phyloP scores from a whole-genome alignment of 331 rosid species.

The Pyracantha coccinea region DNA sequence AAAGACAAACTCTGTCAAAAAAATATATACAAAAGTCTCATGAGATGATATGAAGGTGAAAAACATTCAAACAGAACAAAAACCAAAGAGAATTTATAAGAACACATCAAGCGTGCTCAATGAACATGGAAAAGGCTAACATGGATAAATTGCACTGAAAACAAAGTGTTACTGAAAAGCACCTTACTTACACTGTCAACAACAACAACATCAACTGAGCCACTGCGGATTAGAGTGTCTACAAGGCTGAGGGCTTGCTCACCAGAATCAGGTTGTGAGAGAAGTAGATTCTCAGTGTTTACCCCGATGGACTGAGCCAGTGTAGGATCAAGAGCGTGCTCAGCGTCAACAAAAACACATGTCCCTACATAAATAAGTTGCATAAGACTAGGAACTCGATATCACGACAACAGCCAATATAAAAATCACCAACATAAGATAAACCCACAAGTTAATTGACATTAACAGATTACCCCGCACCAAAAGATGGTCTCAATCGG shows the following conservation, averaged over 20 bases:
- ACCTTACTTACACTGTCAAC: slow-evolving; percentile 81
- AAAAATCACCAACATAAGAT: background rate
- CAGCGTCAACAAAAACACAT: slow-evolving; percentile 87
- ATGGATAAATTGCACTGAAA: slow-evolving; percentile 1
- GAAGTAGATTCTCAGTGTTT: slow-evolving; percentile 58
- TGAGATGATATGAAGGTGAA: background rate
- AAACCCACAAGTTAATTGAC: background rate
- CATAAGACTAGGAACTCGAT: slow-evolving; percentile 8
- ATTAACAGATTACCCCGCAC: background rate
- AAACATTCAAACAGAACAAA: background rate
- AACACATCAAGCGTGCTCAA: background rate
- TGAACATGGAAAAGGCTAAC: background rate
- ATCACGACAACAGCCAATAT: background rate
- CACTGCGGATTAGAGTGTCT: slow-evolving; percentile 78
- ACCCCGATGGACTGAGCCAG: slow-evolving; percentile 85
- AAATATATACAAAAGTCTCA: background rate
- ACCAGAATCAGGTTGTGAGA: slow-evolving; percentile 88
- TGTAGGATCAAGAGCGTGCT: slow-evolving; percentile 83
- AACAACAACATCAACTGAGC: slow-evolving; percentile 92
- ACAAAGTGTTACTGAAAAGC: background rate
- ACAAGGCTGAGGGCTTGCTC: slow-evolving; percentile 88
- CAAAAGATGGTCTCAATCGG: background rate
- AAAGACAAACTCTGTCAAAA: background rate
- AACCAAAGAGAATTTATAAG: background rate
- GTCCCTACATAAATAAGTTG: slow-evolving; percentile 40